phyloP scores from a whole-genome alignment of 1,284 basidiomycete genomes.

The Agroathelia rolfsii region DNA sequence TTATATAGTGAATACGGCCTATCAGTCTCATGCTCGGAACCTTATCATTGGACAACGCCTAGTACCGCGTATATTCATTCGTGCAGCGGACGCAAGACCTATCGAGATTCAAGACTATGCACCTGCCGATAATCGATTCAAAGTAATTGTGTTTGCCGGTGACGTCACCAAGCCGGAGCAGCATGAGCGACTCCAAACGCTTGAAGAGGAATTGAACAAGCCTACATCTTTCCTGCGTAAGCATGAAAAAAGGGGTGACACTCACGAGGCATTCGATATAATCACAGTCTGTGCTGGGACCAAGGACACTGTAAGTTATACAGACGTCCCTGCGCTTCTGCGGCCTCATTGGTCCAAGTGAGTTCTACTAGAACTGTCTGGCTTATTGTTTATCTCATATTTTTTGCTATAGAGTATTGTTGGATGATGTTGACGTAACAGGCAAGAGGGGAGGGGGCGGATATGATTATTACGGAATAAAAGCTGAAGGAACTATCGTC shows the following conservation, averaged over 20 bases:
- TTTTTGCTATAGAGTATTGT: conserved; percentile 17
- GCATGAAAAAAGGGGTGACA: conserved; percentile 20
- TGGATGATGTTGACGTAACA: conserved; percentile 27
- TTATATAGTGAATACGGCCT: conserved; percentile 30
- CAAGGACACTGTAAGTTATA: conserved; percentile 36
- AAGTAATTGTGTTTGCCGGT: conserved; percentile 62
- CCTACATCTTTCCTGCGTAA: conserved; percentile 29
- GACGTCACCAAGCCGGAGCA: conserved; percentile 32
- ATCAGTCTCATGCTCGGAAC: conserved; percentile 36
- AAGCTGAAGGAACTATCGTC: conserved; percentile 34
- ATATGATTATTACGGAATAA: conserved; percentile 40
- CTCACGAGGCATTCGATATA: conserved; percentile 41
- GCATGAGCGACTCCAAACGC: conserved; percentile 26
- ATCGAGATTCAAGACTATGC: conserved; percentile 62
- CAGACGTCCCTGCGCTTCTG: conserved; percentile 38
- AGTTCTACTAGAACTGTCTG: conserved; percentile 12
- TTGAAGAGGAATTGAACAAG: conserved; percentile 34
- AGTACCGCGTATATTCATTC: conserved; percentile 47
- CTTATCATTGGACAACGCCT: conserved; percentile 52
- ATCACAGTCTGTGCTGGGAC: conserved; percentile 37
- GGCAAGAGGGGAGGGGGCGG: conserved; percentile 26
- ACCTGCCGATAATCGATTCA: conserved; percentile 64
- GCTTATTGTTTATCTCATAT: neutral
- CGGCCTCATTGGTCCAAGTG: conserved; percentile 62
- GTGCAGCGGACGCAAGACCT: conserved; percentile 53